Evolutionary conservation across 1,284 basidiomycete genomes (phyloP), one percentile per base, ranked within the genome.

Genomic region (Marasmius sp.): DNA sequence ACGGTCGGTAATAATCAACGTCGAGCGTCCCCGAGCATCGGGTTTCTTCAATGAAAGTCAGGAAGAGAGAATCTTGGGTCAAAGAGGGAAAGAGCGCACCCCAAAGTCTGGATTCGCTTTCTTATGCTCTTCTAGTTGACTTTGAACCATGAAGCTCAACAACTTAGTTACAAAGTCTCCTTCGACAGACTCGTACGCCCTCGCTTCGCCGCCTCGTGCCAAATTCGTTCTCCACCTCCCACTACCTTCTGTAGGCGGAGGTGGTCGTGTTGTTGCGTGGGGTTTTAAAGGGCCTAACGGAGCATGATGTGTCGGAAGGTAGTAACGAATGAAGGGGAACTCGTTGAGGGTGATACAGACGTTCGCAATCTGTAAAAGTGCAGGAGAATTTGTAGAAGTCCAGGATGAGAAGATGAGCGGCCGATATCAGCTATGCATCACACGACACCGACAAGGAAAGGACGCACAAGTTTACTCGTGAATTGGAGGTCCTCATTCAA

Each of bases 281-380:
- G 89, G 89, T 65, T 88, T 87, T 48, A 96, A 83, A 0, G 96
- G 88, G 1, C 97, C 97, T 16, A 99, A 82, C 0, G 95, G 94
- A 1, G 83, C 81, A 71, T 97, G 94, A 68, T 93, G 86, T 10
- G 85, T 77, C 3, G 97, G 95, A 59, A 92, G 79, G 75, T 98
- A 98, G 77, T 98, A 99, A 27, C 97, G 91, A 67, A 99, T 93
- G 72, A 89, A 91, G 0, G 97, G 97, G 70, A 91, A 95, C 74
- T 99, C 97, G 72, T 95, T 93, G 56, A 99, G 78, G 0, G 94
- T 89, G 27, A 98, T 91, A 74, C 97, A 95, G 12, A 96, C 78
- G 71, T 98, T 98, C 41, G 94, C 77, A 64, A 98, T 91, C 93
- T 95, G 73, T 37, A 53, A 27, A 51, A 22, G 27, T 62, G 33